Base-by-base conservation (phyloP, 2,329 filamentous ascomycete genomes). In the Fusarium domesticum region DNA sequence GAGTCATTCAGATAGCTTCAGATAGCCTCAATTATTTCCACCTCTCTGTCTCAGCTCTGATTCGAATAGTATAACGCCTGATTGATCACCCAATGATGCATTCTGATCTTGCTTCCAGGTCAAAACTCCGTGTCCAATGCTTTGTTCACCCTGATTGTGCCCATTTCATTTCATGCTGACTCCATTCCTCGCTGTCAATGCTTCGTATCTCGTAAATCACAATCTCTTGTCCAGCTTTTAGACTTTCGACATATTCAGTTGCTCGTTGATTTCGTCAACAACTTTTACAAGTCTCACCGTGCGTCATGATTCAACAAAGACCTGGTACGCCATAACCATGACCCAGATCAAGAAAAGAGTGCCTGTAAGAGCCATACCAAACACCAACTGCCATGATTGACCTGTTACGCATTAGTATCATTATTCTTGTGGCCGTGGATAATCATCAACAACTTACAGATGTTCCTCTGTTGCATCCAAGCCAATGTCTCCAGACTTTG, bases 241-340 rank as follows among this genome's bases (percentile, higher is more conserved):
- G n/a, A n/a, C n/a, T n/a, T n/a, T n/a, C n/a, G n/a, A n/a, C n/a
- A n/a, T n/a, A n/a, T n/a, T n/a, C n/a, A n/a, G n/a, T n/a, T n/a
- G n/a, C n/a, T n/a, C n/a, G n/a, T n/a, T n/a, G n/a, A n/a, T n/a
- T n/a, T n/a, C n/a, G n/a, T n/a, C n/a, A n/a, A n/a, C n/a, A n/a
- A n/a, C n/a, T n/a, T n/a, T n/a, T n/a, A n/a, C 20, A 18, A 2
- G 12, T 32, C 5, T 8, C 18, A n/a, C 35, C 11, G 19, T 20
- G 16, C n/a, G n/a, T 43, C 43, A 70, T 50, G 69, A 71, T 38
- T 66, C 61, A 47, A 64, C 75, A 68, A 81, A 85, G 8, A 85
- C 81, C 51, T 83, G 80, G 54, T 82, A 80, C 10, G 80, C 77
- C 76, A 85, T 84, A 50, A 84, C 69, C 72, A 84, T 83, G 57